Evolutionary conservation across 106 monocot species (phyloP), one percentile per base, ranked within the genome.

Genomic region (Phalaenopsis equestris): DNA sequence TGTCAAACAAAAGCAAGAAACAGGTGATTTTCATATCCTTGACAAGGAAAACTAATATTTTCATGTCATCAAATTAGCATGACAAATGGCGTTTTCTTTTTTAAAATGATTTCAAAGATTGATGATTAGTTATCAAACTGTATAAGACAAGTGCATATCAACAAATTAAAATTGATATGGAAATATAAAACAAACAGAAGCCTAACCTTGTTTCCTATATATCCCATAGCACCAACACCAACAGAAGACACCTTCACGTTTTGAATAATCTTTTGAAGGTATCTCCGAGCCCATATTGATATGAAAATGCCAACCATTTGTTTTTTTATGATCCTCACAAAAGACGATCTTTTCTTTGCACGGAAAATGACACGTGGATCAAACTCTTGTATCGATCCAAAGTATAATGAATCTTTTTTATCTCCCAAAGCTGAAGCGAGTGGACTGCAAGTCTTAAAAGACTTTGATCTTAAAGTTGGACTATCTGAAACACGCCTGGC

Each of bases 171-270:
- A 55, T 55, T 55, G 55, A 12, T 55, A 16, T 2, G 16, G 30
- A 30, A 30, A 30, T 30, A 30, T 30, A 64, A 18, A 17, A 64
- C n/a, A 64, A 74, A 17, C 12, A 42, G 18, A 17, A 74, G 74
- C 18, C 82, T 88, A 11, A 93, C 96, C 90, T 98, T 98, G 89
- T 98, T 98, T 41, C 97, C 97, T 64, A 98, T 92, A 70, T 90
- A 98, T 18, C 97, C 97, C 97, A 98, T 98, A 45, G 88, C 88
- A 67, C 97, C 97, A 77, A 98, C 97, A 10, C 97, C 97, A 41
- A 98, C 94, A n/a, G 92, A 90, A 17, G 94, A 92, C 23, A 98
- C 90, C 84, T 92, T 94, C 83, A 98, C 30, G 78, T 94, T 98
- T 67, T 91, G 97, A 75, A 98, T 88, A 81, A 92, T 80, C 74